Conservation (phyloP, 176 grass and related monocot genomes). For the Hsuehochloa calcarea region DNA sequence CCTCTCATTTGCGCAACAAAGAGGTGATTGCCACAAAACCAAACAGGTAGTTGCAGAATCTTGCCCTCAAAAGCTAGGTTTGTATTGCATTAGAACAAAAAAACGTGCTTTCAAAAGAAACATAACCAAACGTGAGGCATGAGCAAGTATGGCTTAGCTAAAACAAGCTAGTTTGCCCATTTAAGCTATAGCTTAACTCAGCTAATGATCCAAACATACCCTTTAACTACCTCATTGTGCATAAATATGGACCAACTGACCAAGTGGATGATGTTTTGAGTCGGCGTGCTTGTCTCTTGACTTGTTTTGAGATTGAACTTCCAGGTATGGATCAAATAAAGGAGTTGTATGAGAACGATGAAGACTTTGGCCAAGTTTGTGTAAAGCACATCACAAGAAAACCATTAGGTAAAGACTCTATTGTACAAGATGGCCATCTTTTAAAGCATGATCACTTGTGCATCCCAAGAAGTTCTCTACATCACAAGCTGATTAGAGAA, state of each 20-base stretch:
- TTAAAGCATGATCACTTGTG: background rate
- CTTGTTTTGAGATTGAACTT: background rate
- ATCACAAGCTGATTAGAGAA: background rate
- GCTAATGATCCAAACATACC: too few relatives aligned
- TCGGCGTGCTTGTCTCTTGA: background rate
- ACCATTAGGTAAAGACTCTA: background rate
- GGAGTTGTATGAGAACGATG: conserved; percentile 11
- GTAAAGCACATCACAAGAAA: background rate
- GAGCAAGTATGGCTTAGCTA: background rate
- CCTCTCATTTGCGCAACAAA: too few relatives aligned
- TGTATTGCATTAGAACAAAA: background rate
- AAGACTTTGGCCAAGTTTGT: background rate
- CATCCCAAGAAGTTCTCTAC: background rate
- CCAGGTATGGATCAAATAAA: background rate
- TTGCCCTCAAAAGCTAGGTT: background rate
- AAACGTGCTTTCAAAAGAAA: background rate
- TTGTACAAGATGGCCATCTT: background rate
- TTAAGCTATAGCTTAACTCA: background rate
- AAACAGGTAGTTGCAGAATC: too few relatives aligned
- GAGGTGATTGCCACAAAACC: too few relatives aligned
- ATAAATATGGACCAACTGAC: background rate
- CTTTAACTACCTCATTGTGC: background rate
- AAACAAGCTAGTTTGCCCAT: background rate
- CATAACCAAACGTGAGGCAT: background rate
- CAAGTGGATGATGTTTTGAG: background rate